Evolutionary conservation across 768 basidiomycete genomes (phyloP), one percentile per base, ranked within the genome.

Genomic region (Phanerodontia chrysosporium): DNA sequence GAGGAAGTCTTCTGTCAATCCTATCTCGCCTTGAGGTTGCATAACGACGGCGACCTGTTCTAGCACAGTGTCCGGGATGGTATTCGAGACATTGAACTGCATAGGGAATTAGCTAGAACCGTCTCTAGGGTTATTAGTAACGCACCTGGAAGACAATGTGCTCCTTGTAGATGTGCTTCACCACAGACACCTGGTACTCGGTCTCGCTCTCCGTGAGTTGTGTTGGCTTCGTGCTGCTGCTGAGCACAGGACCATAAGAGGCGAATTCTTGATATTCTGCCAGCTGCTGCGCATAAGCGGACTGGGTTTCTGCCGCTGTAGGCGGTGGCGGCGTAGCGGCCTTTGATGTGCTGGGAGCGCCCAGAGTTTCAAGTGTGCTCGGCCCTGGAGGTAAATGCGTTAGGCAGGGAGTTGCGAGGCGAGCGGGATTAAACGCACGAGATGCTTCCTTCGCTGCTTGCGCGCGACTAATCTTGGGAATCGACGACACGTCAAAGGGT

Each of bases 1-100:
- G 68, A 97, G 95, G 72, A 97, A 98, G 68, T 98, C 95, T 76
- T 98, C 96, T 39, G 84, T 86, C 64, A 99, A 73, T 1, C 85
- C 87, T 24, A 78, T 74, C 22, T 92, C 92, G 44, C 84, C 83
- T 21, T 85, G 77, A 53, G 92, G 84, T 64, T 87, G 84, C 94
- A 98, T 96, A 68, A 95, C 82, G 30, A 98, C 91, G 27, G 94
- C 90, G 29, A 96, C 92, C 64, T 94, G 85, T 72, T 98, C 97
- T 62, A 99, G 77, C 9, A 98, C 89, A 10, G 95, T 95, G 69
- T 98, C 95, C 4, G 93, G 89, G 56, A 99, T 80, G 21, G 97
- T 99, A 73, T 99, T 98, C 59, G 93, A 92, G 42, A 98, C 85
- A 74, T 98, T 98, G 82, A 95, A 98, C 92, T 99, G 58, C 51